These are phyloP conservation scores for Kodamaea nitidulidarum DNA, from an alignment of 805 yeast genomes.

Conservation along the genomic window DNA sequence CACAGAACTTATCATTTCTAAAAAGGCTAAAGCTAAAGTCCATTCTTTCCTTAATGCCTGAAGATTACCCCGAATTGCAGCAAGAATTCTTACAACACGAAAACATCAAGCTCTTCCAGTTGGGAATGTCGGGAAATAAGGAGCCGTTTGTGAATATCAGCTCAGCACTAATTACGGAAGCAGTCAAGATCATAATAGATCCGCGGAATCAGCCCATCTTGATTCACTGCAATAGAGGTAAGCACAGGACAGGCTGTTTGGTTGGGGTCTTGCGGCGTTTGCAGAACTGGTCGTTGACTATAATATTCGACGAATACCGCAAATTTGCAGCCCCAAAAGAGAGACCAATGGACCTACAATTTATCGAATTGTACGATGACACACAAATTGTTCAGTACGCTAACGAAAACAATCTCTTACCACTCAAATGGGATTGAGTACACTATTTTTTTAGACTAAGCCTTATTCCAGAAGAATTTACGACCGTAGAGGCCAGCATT, in stretches of 20 bases:
- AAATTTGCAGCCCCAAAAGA: constrained; percentile 94
- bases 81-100: constrained; percentile 55
- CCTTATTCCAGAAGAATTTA: constrained; percentile 49
- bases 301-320: constrained; percentile 94
- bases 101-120: constrained; percentile 69
- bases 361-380: constrained; percentile 84
- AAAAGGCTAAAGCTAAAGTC: constrained; percentile 61
- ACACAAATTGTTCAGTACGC: constrained; percentile 57
- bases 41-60: constrained; percentile 82
- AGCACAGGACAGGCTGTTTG: constrained; percentile 94
- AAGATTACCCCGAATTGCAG: constrained; percentile 82
- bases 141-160: constrained; percentile 83
- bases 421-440: constrained; percentile 1
- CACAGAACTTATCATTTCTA: constrained; percentile 74
- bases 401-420: constrained; percentile 14
- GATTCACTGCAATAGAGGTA: constrained; percentile 94
- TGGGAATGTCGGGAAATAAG: constrained; percentile 93
- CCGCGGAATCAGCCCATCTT: constrained; percentile 89
- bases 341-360: constrained; percentile 92
- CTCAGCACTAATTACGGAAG: constrained; percentile 66
- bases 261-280: constrained; percentile 87
- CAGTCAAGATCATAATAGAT: constrained; percentile 73
- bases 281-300: constrained; percentile 89
- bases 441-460: background rate
- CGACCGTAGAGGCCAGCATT: constrained; percentile 69